Conservation (phyloP, 768 basidiomycete species). For the Lactarius indigo region DNA sequence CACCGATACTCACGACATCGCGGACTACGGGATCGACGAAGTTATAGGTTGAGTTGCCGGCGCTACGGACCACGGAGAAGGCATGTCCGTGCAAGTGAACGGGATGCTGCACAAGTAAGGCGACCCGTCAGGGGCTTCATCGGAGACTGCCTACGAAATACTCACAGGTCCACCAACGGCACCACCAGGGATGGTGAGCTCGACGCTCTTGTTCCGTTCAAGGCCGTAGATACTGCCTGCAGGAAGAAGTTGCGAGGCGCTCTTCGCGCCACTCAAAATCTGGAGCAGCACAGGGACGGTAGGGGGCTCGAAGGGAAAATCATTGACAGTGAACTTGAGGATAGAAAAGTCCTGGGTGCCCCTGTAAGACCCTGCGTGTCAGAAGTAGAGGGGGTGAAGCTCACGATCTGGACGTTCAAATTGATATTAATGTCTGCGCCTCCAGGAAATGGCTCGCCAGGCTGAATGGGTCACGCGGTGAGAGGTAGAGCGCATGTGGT, state of each 20-base stretch:
- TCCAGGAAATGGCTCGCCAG: constrained; percentile 10
- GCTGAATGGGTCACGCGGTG: not conserved
- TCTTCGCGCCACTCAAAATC: constrained; percentile 15
- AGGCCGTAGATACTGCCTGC: constrained; percentile 14
- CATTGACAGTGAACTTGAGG: not conserved
- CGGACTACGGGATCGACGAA: constrained; percentile 21
- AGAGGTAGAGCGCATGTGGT: not conserved
- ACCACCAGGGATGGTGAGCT: constrained; percentile 15
- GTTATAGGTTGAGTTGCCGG: constrained; percentile 24
- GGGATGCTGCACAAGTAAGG: constrained; percentile 12
- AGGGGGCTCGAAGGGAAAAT: constrained; percentile 1
- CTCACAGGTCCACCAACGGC: constrained; percentile 4
- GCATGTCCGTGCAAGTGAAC: constrained; percentile 22
- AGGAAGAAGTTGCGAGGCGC: constrained; percentile 9
- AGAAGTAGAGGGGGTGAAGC: constrained; percentile 24
- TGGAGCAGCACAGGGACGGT: constrained; percentile 17
- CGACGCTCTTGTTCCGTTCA: constrained; percentile 12
- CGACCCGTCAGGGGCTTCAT: not conserved
- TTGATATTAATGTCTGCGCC: constrained; percentile 22
- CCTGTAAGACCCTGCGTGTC: not conserved
- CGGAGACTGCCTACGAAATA: too few relatives aligned
- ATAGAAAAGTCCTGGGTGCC: not conserved
- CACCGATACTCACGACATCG: constrained; percentile 24
- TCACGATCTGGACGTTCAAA: constrained; percentile 11
- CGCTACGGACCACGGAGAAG: constrained; percentile 26